These are phyloP conservation scores for Alnus rubra DNA, from an alignment of 306 rosid genomes.

Conservation along the genomic window DNA sequence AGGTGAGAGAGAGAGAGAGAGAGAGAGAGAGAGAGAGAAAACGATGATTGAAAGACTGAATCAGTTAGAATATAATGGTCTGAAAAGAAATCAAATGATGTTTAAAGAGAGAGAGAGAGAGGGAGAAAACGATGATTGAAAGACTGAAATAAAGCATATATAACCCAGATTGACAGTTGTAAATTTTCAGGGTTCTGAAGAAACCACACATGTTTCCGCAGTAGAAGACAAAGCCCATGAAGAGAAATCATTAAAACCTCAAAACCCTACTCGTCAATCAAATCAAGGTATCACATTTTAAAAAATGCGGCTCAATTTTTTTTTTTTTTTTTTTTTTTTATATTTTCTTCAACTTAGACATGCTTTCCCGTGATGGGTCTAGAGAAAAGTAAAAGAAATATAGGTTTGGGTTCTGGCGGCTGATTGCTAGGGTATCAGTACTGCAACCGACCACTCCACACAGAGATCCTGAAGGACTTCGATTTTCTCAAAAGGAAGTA, in stretches of 20 bases:
- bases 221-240: slow-evolving; percentile 45
- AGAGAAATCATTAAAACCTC: slow-evolving; percentile 50
- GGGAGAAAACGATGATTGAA: slow-evolving; percentile 37
- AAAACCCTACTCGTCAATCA: slow-evolving; percentile 39
- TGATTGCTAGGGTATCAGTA: slow-evolving; percentile 57
- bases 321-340: not conserved
- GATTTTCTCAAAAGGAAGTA: slow-evolving; percentile 43
- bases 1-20: not conserved
- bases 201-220: slow-evolving; percentile 15
- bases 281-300: slow-evolving; percentile 25
- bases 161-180: slow-evolving; percentile 60
- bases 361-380: slow-evolving; percentile 32
- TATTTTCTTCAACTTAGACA: not conserved
- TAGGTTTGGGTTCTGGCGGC: slow-evolving; percentile 67
- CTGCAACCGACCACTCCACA: slow-evolving; percentile 15
- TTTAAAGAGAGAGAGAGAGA: slow-evolving; percentile 22
- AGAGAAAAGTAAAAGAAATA: slow-evolving; percentile 6
- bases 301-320: slow-evolving; percentile 10
- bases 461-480: slow-evolving; percentile 19
- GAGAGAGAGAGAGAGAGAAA: not conserved
- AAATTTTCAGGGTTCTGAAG: slow-evolving; percentile 39
- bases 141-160: slow-evolving; percentile 48
- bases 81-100: slow-evolving; percentile 24
- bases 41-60: no score
- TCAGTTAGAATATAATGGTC: no score